Base-by-base conservation (phyloP, 352 stramenopile genomes). In the Pythium periplocum region DNA sequence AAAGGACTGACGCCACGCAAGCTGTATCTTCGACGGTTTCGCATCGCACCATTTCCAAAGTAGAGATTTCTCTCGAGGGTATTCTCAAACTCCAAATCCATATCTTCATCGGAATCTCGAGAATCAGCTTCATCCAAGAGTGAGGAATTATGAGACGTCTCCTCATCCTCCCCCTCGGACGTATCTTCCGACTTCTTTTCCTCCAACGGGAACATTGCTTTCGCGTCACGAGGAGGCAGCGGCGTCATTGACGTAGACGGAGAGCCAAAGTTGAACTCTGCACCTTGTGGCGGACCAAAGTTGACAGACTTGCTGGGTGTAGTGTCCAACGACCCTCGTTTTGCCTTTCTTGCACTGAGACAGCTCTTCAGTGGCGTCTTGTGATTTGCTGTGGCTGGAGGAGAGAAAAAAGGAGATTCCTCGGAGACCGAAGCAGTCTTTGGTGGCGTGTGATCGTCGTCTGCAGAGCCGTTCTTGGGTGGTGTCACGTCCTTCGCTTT, bases 181-280 rank as follows among this genome's bases (percentile, higher is more conserved):
- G 57, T 51, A 7, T 59, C 67, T 4, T 45, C 34, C 34, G 61
- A 48, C 4, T 41, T 60, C 5, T 55, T 61, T 12, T 70, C 69
- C 6, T 90, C 73, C 33, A 88, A 61, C 0, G 83, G 82, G 55
- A 87, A 95, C 61, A 88, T 78, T 9, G 61, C 67, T 17, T 60
- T 69, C 9, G 83, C 78, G 33, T 83, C 72, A 45, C 74, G 74
- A 7, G 75, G 71, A 6, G 57, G 62, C 81, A 95, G 88, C 0
- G 82, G 84, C 4, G 84, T 95, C 82, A 95, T 93, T 2, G 82
- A 91, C n/a, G 79, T 93, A 6, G 82, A 90, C 10, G 84, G 84
- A 0, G 80, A 90, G 1, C 78, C 81, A 37, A 78, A 57, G 32
- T 90, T 86, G 64, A 93, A 95, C 55, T 95, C 79, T 4, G 81